Conservation (phyloP, 495 filamentous ascomycete species). For the Entonaema liquescens region DNA sequence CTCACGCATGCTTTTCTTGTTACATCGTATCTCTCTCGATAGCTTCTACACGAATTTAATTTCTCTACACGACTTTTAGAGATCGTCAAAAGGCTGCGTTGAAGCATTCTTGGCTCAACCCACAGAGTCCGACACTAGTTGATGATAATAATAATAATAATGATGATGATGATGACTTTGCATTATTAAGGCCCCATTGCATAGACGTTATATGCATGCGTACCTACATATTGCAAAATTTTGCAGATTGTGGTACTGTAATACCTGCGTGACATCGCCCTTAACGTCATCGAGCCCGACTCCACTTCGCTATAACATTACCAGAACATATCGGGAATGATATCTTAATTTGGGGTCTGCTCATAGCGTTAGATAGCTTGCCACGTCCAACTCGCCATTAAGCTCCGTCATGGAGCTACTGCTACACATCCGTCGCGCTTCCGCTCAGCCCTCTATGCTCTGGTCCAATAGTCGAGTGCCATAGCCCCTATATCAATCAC, state of each 20-base stretch:
- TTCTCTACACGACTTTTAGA: background rate
- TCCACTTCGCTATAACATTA: background rate
- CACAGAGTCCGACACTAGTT: too few species aligned
- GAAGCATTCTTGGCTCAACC: conserved; percentile 7
- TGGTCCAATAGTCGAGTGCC: background rate
- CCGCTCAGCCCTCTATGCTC: background rate
- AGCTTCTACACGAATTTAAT: background rate
- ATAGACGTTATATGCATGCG: background rate
- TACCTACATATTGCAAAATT: background rate
- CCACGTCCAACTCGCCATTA: too few species aligned
- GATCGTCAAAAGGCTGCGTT: conserved; percentile 13
- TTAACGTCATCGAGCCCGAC: background rate
- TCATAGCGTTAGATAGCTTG: too few species aligned
- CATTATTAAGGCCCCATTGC: conserved; percentile 1
- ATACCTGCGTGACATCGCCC: background rate
- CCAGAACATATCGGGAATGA: background rate
- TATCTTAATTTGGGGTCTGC: background rate
- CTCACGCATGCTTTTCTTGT: background rate
- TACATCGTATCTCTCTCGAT: background rate
- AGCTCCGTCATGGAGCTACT: too few species aligned
- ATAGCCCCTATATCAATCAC: too few species aligned
- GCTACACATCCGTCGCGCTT: too few species aligned
- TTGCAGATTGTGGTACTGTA: background rate
- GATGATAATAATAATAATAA: background rate
- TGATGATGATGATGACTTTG: background rate